These are phyloP conservation scores for Nemania sp. DNA, from an alignment of 2,329 filamentous ascomycete species.

Conservation along the genomic window DNA sequence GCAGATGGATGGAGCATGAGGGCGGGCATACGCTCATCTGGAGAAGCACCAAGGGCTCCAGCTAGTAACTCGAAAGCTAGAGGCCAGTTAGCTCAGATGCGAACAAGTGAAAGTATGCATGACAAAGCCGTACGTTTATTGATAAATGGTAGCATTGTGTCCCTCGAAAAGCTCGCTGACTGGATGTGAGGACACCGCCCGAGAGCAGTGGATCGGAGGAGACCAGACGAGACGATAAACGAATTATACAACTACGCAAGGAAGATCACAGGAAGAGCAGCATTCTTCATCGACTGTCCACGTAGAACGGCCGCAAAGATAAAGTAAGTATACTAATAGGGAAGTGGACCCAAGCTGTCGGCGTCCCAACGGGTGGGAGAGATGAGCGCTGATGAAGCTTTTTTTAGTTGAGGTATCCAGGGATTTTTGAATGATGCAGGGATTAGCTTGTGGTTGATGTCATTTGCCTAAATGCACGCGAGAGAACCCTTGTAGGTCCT, in stretches of 20 bases:
- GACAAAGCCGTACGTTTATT: conserved; percentile 30
- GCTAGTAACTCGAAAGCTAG: conserved; percentile 51
- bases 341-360: neutral
- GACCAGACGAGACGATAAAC: neutral
- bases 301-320: no score
- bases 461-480: conserved; percentile 12
- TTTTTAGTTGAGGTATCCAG: conserved; percentile 5
- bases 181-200: neutral
- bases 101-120: neutral
- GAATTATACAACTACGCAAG: neutral
- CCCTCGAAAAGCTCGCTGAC: neutral
- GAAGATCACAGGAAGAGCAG: neutral
- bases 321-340: neutral
- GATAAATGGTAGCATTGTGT: conserved; percentile 31
- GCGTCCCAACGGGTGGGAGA: conserved; percentile 3
- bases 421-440: conserved; percentile 5
- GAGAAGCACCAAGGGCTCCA: conserved; percentile 47
- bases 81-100: conserved; percentile 23
- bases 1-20: neutral
- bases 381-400: conserved; percentile 5
- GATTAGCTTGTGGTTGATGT: conserved; percentile 28
- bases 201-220: neutral
- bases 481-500: conserved; percentile 7
- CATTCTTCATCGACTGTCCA: conserved; percentile 15
- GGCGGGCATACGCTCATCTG: conserved; percentile 52